Evolutionary conservation across 768 basidiomycete genomes (phyloP).

Genomic region (Cystofilobasidium capitatum): DNA sequence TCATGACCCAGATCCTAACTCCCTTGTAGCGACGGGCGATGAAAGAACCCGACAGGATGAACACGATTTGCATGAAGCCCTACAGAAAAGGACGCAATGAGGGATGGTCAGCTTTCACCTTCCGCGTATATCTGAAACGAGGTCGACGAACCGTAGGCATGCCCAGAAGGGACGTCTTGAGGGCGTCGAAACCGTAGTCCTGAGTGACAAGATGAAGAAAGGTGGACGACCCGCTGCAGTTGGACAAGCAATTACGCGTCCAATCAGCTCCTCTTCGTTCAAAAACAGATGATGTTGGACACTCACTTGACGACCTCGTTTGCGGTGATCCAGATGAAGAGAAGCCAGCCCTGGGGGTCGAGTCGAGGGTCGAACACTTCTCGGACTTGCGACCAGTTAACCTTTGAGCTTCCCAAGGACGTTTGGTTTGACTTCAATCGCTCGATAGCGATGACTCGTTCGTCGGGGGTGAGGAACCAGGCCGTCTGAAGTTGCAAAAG

Average conservation of each 20-base stretch:
- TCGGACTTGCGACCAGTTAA: constrained; percentile 31
- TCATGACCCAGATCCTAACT: constrained; percentile 28
- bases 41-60: constrained; percentile 31
- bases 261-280: background rate
- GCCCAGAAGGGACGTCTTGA: constrained; percentile 32
- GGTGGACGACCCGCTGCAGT: too few relatives aligned
- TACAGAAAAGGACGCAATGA: too few relatives aligned
- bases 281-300: background rate
- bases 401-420: constrained; percentile 26
- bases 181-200: constrained; percentile 31
- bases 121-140: too few relatives aligned
- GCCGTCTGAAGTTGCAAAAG: constrained; percentile 27
- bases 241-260: too few relatives aligned
- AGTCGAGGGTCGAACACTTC: constrained; percentile 31
- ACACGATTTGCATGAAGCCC: constrained; percentile 32
- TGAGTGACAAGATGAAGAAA: constrained; percentile 33
- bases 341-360: constrained; percentile 32
- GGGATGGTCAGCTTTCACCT: too few relatives aligned
- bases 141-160: constrained; percentile 32
- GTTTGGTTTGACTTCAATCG: constrained; percentile 31
- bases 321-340: constrained; percentile 29
- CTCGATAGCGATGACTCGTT: constrained; percentile 30
- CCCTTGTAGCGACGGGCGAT: constrained; percentile 29
- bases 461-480: constrained; percentile 29
- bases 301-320: constrained; percentile 32